These are phyloP conservation scores for Amanita phalloides DNA, from an alignment of 768 basidiomycete genomes.

Conservation along the genomic window DNA sequence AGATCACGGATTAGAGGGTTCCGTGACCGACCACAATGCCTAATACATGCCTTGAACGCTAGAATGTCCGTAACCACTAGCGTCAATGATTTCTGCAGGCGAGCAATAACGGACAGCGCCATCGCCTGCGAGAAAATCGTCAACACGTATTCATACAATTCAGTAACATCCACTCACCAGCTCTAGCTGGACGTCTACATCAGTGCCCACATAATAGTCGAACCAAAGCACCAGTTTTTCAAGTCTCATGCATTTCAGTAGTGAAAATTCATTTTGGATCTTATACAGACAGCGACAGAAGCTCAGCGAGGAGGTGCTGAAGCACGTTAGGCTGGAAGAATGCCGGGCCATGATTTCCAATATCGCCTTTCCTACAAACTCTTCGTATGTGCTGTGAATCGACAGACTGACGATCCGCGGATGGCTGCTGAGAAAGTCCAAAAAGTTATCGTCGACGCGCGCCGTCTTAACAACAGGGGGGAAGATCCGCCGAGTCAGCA, in stretches of 20 bases:
- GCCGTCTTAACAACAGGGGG: neutral
- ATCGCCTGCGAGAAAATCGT: neutral
- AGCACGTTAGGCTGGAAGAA: neutral
- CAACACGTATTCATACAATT: neutral
- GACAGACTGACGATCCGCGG: neutral
- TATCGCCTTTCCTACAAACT: neutral
- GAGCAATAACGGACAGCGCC: neutral
- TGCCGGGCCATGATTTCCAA: conserved; percentile 1
- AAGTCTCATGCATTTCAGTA: neutral
- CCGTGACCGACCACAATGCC: neutral
- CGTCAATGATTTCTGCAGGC: neutral
- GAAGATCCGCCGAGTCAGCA: neutral
- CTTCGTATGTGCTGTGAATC: neutral
- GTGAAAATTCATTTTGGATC: neutral
- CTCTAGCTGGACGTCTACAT: neutral
- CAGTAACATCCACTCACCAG: neutral
- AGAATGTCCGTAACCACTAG: neutral
- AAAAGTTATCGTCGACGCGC: neutral
- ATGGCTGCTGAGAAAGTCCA: neutral
- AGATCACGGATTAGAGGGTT: neutral
- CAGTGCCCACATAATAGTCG: neutral
- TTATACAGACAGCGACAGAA: neutral
- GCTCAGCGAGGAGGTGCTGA: neutral
- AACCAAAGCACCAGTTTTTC: neutral
- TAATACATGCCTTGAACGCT: neutral